Percentiles rank a stretch among this genome's conserved stretches.
Evolutionary conservation across 1,139 yeast species (phyloP).

Genomic region (Suhomyces anneliseae): DNA sequence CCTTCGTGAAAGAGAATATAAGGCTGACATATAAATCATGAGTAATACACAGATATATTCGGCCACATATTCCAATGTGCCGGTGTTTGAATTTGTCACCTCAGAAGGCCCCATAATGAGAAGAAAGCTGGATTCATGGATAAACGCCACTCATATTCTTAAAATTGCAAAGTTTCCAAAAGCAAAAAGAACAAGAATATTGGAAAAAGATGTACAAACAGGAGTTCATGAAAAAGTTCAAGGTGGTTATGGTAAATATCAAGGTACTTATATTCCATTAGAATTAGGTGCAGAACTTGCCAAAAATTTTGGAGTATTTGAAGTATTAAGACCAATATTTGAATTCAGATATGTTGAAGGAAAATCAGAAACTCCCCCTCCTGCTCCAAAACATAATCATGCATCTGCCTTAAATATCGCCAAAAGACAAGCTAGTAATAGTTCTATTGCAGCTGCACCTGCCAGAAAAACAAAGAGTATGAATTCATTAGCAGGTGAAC

Average conservation of each 20-base stretch:
- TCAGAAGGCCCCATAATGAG: constrained; percentile 82
- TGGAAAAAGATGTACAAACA: constrained; percentile 84
- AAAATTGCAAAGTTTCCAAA: constrained; percentile 87
- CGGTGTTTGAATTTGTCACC: constrained; percentile 69
- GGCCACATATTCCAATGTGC: constrained; percentile 81
- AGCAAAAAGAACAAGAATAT: constrained; percentile 77
- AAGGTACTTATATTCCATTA: constrained; percentile 91
- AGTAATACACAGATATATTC: constrained; percentile 57
- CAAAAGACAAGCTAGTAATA: constrained; percentile 34
- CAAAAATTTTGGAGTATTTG: constrained; percentile 68
- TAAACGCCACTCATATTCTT: constrained; percentile 88
- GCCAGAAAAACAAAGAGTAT: constrained; percentile 26
- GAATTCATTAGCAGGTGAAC: constrained; percentile 25
- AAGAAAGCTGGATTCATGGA: constrained; percentile 73
- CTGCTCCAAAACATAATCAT: constrained; percentile 82
- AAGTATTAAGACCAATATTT: constrained; percentile 65
- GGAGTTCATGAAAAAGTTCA: constrained; percentile 90
- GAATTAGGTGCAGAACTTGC: constrained; percentile 59
- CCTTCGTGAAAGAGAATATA: too few relatives aligned
- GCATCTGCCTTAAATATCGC: constrained; percentile 59
- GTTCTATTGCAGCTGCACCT: constrained; percentile 17
- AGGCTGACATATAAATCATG: constrained; percentile 14
- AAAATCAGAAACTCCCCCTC: constrained; percentile 64
- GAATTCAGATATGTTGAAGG: constrained; percentile 62
- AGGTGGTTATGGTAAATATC: constrained; percentile 94